These are phyloP conservation scores for Croton setiger DNA, from an alignment of 441 rosid genomes.

Conservation along the genomic window DNA sequence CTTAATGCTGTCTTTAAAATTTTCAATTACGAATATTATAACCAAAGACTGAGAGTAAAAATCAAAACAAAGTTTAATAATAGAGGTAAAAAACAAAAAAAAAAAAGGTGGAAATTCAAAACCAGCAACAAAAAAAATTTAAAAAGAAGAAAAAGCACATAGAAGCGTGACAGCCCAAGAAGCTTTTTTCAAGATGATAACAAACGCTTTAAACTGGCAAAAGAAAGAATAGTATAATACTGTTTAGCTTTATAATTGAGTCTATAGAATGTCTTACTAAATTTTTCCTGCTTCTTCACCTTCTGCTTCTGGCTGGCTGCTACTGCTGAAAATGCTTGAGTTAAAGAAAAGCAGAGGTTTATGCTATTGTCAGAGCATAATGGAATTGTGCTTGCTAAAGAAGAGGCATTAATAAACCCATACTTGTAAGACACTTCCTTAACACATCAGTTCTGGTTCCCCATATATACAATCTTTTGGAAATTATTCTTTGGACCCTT, in stretches of 20 bases:
- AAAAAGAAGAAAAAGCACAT: not conserved
- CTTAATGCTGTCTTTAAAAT: too few species aligned
- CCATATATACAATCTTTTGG: not conserved
- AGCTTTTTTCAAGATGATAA: constrained; percentile 10
- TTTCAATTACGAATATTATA: too few species aligned
- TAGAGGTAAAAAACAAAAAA: too few species aligned
- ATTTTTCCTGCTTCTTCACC: not conserved
- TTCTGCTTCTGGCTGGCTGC: too few species aligned
- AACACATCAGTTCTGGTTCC: not conserved
- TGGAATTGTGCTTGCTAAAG: constrained; percentile 1
- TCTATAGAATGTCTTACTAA: not conserved
- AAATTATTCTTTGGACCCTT: not conserved
- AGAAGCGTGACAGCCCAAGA: not conserved
- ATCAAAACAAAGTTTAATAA: too few species aligned
- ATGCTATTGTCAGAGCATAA: constrained; percentile 2
- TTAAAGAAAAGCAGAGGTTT: not conserved
- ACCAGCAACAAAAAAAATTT: not conserved
- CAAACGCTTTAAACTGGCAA: not conserved
- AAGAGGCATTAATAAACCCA: not conserved
- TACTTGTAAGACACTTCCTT: not conserved
- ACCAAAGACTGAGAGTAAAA: too few species aligned
- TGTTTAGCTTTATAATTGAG: constrained; percentile 5
- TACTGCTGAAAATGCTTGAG: not conserved
- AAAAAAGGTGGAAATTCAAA: not conserved
- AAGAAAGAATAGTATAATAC: too few species aligned